Evolutionary conservation across 106 monocot genomes (phyloP), one percentile per base, ranked within the genome.

Genomic region (Allium sativum): DNA sequence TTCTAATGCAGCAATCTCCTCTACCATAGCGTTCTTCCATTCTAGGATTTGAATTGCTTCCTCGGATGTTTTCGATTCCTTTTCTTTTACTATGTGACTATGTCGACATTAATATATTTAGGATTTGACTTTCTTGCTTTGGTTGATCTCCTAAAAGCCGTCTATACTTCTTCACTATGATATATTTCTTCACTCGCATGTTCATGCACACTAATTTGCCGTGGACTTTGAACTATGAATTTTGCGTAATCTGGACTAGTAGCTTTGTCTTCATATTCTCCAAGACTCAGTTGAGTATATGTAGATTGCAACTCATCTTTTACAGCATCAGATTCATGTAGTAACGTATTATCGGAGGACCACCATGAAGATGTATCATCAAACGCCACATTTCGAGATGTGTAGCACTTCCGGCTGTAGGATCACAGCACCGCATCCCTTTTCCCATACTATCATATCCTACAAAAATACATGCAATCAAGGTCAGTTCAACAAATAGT

Each of bases 1-100:
- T 13, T 48, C 56, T 19, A 73, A 44, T 64, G 62, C 57, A 12
- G 11, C 13, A 5, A 50, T 50, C 15, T 75, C 69, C 40, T 75
- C 62, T 14, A 57, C 55, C 64, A 69, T 75, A 41, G 54, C 62
- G 3, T 69, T 55, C 7, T 40, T 21, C 69, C 18, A 55, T 5
- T 55, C 55, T 19, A 0, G 0, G 31, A 18, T 7, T 15, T 18
- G 9, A 15, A 18, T 55, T 18, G 18, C 16, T 16, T 55, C 55
- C 20, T 9, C 0, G 7, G 18, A 9, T 9, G 5, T 55, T 10
- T n/a, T 0, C 18, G 55, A 17, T 18, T 55, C 55, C 20, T 55
- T 55, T 8, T 0, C 8, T 55, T 55, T n/a, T 16, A 19, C 55
- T 18, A 6, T 55, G 8, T n/a, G 1, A 19, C 55, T 18, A 6